These are phyloP conservation scores for Priceomyces fermenticarens DNA, from an alignment of 805 yeast species.

Conservation along the genomic window DNA sequence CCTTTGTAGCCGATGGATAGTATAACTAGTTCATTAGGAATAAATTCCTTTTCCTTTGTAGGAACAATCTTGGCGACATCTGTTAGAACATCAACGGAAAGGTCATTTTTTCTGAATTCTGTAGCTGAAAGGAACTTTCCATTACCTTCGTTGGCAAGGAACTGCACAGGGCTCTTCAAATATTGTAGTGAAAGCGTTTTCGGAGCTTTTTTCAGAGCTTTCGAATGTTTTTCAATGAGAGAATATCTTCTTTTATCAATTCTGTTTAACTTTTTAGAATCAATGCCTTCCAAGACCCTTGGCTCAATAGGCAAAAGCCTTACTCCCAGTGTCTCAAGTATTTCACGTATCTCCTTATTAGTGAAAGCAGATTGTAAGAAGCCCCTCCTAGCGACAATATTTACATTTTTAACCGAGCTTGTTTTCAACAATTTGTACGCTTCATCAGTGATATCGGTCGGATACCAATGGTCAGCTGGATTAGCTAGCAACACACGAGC, in stretches of 20 bases:
- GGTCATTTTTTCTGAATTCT: conserved; percentile 46
- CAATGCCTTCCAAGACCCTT: conserved; percentile 24
- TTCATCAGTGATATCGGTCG: conserved; percentile 67
- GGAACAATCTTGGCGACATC: conserved; percentile 30
- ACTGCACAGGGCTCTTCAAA: conserved; percentile 59
- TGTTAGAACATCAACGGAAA: conserved; percentile 37
- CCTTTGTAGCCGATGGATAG: conserved; percentile 84
- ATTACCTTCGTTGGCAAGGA: conserved; percentile 39
- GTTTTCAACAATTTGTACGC: conserved; percentile 55
- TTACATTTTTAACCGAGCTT: conserved; percentile 60
- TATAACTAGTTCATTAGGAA: conserved; percentile 64
- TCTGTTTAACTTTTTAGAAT: conserved; percentile 37
- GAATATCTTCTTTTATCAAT: conserved; percentile 62
- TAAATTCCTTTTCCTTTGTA: conserved; percentile 28
- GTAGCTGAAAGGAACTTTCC: conserved; percentile 41
- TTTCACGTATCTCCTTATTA: conserved; percentile 86
- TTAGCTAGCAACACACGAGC: conserved; percentile 71
- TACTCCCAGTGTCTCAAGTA: conserved; percentile 58
- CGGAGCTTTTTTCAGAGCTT: conserved; percentile 1
- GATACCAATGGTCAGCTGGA: conserved; percentile 52
- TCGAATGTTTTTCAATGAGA: conserved; percentile 52
- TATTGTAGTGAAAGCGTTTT: conserved; percentile 66
- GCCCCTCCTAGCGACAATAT: conserved; percentile 84
- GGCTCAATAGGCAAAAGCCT: conserved; percentile 38
- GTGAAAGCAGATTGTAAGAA: conserved; percentile 83